phyloP scores from a whole-genome alignment of 2,329 filamentous ascomycete genomes.

The Raffaelea ambrosiae region DNA sequence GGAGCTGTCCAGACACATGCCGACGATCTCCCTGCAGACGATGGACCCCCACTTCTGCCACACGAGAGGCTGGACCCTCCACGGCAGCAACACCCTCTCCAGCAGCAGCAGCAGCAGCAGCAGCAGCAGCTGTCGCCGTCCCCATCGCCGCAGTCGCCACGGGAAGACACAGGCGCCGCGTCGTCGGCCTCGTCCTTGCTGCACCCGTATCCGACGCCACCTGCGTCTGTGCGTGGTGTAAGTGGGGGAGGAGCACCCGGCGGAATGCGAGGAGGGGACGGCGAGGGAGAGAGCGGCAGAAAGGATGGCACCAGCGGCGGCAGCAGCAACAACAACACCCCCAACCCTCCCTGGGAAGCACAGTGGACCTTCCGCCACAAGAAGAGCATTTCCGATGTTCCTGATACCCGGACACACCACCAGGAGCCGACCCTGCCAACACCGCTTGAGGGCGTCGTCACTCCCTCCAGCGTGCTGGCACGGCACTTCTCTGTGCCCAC shows the following conservation, averaged over 20 bases:
- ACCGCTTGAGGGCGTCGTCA: constrained; percentile 57
- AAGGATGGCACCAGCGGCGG: constrained; percentile 11
- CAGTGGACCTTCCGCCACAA: constrained; percentile 26
- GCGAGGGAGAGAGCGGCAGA: neutral
- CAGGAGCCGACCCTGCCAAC: constrained; percentile 39
- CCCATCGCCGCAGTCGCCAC: neutral
- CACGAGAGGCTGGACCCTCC: constrained; percentile 27
- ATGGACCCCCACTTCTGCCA: constrained; percentile 22
- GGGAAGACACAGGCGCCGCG: neutral
- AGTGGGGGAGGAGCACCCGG: constrained; percentile 1
- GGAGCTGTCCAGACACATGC: constrained; percentile 4
- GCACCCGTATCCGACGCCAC: constrained; percentile 49
- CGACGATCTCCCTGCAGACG: neutral
- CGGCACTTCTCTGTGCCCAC: constrained; percentile 62
- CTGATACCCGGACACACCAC: constrained; percentile 25
- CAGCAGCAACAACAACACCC: constrained; percentile 15
- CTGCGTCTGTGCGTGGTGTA: constrained; percentile 34
- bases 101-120: constrained; percentile 10
- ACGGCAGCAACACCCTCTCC: constrained; percentile 18
- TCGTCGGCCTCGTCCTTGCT: constrained; percentile 11
- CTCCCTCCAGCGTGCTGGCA: constrained; percentile 55
- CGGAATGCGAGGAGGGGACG: neutral
- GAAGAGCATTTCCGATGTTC: constrained; percentile 35
- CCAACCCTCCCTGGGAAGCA: constrained; percentile 8
- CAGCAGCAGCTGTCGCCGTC: neutral